Conservation (phyloP, 1,284 basidiomycete genomes). For the Malassezia psittaci region DNA sequence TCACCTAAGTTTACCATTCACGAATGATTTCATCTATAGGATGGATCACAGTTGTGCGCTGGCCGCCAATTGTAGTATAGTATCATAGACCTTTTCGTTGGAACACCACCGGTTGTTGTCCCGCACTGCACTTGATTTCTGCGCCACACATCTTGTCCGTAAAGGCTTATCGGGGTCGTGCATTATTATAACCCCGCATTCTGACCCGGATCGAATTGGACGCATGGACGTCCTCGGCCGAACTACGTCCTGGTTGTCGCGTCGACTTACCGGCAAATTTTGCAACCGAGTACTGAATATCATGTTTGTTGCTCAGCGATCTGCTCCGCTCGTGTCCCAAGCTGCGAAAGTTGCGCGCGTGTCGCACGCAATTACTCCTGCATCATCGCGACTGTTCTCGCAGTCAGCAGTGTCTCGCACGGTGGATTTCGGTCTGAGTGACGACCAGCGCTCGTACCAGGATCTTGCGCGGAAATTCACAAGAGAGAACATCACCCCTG, state of each 20-base stretch:
- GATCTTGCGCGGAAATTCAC: slow-evolving; percentile 53
- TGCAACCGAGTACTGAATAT: not conserved
- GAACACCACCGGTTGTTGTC: not conserved
- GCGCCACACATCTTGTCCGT: no score
- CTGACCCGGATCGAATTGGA: no score
- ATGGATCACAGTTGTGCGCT: not conserved
- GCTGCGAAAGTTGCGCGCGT: not conserved
- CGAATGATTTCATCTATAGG: not conserved
- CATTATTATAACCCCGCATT: no score
- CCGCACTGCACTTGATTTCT: no score
- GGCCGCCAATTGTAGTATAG: not conserved
- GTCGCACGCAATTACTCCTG: not conserved
- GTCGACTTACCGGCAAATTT: no score
- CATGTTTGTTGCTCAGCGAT: not conserved
- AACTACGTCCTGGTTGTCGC: no score
- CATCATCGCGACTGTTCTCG: slow-evolving; percentile 13
- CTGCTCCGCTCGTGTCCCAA: not conserved
- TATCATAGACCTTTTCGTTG: not conserved
- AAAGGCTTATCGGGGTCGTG: no score
- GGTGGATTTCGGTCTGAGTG: slow-evolving; percentile 40
- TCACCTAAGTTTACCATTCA: slow-evolving; percentile 26
- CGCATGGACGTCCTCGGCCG: no score
- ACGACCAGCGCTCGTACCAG: slow-evolving; percentile 48
- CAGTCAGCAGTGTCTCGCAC: slow-evolving; percentile 4
- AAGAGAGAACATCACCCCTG: slow-evolving; percentile 52